These are phyloP conservation scores for Lachancea mirantina DNA, from an alignment of 805 yeast species.

Conservation along the genomic window DNA sequence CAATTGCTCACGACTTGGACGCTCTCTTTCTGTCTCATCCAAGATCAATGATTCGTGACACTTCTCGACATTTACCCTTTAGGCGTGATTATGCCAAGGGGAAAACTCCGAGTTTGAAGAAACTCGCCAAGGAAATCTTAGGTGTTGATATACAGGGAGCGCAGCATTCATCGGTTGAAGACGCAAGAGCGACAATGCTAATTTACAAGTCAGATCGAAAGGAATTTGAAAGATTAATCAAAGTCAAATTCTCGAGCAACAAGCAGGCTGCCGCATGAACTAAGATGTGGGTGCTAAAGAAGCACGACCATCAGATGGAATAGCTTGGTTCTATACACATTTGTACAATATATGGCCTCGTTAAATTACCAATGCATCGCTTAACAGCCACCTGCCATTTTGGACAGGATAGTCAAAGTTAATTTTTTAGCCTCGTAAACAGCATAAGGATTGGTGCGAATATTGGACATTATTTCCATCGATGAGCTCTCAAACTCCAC, in stretches of 20 bases:
- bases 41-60: constrained; percentile 57
- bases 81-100: constrained; percentile 50
- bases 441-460: constrained; percentile 13
- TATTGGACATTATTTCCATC: constrained; percentile 9
- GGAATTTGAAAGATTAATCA: constrained; percentile 48
- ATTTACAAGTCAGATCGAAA: constrained; percentile 56
- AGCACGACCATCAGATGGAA: too few relatives aligned
- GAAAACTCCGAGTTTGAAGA: constrained; percentile 66
- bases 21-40: constrained; percentile 66
- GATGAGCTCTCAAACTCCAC: constrained; percentile 11
- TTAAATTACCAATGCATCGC: neutral
- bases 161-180: constrained; percentile 83
- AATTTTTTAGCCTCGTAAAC: constrained; percentile 22
- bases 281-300: too few relatives aligned
- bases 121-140: constrained; percentile 50
- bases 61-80: constrained; percentile 56
- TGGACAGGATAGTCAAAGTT: constrained; percentile 16
- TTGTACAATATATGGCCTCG: neutral
- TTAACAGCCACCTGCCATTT: constrained; percentile 16
- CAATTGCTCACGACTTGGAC: constrained; percentile 70
- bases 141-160: constrained; percentile 60
- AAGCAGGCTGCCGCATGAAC: too few relatives aligned
- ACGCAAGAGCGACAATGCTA: constrained; percentile 82
- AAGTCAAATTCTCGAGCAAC: constrained; percentile 10
- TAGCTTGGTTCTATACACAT: too few relatives aligned